These are phyloP conservation scores for Arachnomyces sp. DNA, from an alignment of 2,329 filamentous ascomycete genomes.

Conservation along the genomic window DNA sequence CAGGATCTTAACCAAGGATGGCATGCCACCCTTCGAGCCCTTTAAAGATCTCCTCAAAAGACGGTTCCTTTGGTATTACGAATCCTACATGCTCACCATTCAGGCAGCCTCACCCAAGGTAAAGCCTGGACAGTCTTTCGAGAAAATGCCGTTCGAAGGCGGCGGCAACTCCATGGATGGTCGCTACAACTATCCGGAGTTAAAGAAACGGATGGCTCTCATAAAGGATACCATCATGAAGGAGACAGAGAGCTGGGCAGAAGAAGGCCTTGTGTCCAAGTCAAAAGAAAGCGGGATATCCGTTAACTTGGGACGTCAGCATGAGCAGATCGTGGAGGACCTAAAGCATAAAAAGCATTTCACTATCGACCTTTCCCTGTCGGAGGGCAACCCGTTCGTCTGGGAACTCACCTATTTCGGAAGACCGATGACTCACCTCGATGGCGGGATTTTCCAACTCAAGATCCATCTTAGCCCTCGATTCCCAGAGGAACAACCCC, in stretches of 20 bases:
- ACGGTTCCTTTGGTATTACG: constrained; percentile 92
- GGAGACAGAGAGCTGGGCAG: constrained; percentile 64
- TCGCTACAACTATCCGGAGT: constrained; percentile 67
- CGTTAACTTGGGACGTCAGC: constrained; percentile 74
- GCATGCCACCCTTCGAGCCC: constrained; percentile 60
- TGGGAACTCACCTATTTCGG: constrained; percentile 89
- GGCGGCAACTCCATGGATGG: constrained; percentile 74
- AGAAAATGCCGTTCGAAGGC: constrained; percentile 82
- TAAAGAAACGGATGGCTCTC: constrained; percentile 59
- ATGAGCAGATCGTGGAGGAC: constrained; percentile 67
- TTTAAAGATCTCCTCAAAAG: constrained; percentile 88
- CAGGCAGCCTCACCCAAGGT: constrained; percentile 55
- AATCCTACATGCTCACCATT: constrained; percentile 69
- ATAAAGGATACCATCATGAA: constrained; percentile 63
- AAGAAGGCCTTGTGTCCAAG: constrained; percentile 56
- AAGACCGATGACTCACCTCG: constrained; percentile 82
- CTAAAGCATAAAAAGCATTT: constrained; percentile 62
- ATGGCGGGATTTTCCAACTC: constrained; percentile 81
- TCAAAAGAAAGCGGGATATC: constrained; percentile 65
- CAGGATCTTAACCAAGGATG: constrained; percentile 36
- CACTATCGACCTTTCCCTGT: constrained; percentile 67
- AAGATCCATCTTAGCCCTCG: constrained; percentile 69
- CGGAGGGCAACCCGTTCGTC: constrained; percentile 76
- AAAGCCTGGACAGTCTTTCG: constrained; percentile 56
- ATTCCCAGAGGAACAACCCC: constrained; percentile 82